These are phyloP conservation scores for Phytophthora sojae DNA, from an alignment of 352 stramenopile species.

Conservation along the genomic window DNA sequence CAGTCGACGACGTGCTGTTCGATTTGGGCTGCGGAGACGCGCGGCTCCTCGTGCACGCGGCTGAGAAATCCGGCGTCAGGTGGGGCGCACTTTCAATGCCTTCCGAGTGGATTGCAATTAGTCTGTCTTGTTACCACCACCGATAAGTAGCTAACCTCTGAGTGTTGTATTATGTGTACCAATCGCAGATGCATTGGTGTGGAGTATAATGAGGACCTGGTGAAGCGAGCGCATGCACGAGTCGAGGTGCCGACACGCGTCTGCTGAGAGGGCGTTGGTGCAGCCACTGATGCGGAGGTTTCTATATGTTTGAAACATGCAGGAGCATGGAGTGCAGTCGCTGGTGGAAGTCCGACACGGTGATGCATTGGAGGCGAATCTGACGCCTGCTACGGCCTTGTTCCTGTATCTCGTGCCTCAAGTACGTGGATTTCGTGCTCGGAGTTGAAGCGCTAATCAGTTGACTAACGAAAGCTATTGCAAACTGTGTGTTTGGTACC, in stretches of 20 bases:
- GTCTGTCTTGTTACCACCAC: neutral
- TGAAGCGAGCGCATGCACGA: conserved; percentile 50
- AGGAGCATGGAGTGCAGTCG: conserved; percentile 52
- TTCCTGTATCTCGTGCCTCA: conserved; percentile 88
- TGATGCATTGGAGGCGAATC: conserved; percentile 68
- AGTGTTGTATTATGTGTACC: neutral
- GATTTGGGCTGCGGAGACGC: conserved; percentile 85
- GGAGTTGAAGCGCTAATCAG: conserved; percentile 19
- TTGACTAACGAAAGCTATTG: conserved; percentile 10
- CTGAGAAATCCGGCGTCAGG: conserved; percentile 51
- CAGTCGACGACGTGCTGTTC: conserved; percentile 63
- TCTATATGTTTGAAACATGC: conserved; percentile 12
- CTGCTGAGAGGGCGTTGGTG: conserved; percentile 1
- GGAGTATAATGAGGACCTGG: conserved; percentile 78
- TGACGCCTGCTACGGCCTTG: conserved; percentile 67
- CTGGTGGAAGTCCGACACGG: conserved; percentile 69
- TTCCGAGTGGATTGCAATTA: neutral
- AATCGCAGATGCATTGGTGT: conserved; percentile 67
- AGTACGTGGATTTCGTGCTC: conserved; percentile 31
- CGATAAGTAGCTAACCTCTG: neutral
- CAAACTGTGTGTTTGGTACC: conserved; percentile 12
- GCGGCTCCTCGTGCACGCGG: conserved; percentile 72
- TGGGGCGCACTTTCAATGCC: conserved; percentile 18
- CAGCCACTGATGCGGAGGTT: conserved; percentile 10
- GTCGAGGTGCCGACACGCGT: conserved; percentile 46